A percentile compares a stretch with the other conserved stretches of the same genome.
These are phyloP conservation scores for Kwoniella europaea DNA, from an alignment of 768 basidiomycete genomes.

Conservation along the genomic window DNA sequence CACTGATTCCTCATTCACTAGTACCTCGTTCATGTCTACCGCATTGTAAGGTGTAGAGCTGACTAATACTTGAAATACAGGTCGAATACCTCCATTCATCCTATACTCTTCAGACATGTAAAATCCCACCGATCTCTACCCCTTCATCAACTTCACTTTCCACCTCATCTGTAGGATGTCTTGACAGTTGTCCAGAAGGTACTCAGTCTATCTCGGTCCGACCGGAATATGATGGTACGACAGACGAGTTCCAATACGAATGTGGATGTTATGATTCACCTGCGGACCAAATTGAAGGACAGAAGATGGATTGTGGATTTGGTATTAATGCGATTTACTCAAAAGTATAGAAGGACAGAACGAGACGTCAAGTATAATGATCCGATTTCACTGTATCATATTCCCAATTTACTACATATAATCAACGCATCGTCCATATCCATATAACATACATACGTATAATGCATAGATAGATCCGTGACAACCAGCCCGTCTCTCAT, in stretches of 20 bases:
- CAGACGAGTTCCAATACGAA: constrained; percentile 15
- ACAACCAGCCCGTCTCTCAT: no score
- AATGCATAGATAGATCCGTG: no score
- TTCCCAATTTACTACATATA: no score
- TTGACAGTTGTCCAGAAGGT: neutral
- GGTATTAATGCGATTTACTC: constrained; percentile 12
- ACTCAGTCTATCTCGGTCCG: neutral
- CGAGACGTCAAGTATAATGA: no score
- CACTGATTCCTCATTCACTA: no score
- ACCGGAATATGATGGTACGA: constrained; percentile 8
- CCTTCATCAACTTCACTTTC: neutral
- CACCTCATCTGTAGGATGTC: neutral
- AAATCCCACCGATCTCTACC: constrained; percentile 12
- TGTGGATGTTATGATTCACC: constrained; percentile 14
- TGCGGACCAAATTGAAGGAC: neutral
- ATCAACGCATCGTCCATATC: no score
- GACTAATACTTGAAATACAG: neutral
- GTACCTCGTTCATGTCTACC: no score
- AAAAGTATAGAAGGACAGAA: neutral
- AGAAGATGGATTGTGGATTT: constrained; percentile 19
- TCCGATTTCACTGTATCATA: no score
- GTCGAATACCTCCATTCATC: constrained; percentile 21
- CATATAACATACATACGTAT: no score
- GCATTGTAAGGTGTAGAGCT: no score
- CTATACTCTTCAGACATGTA: constrained; percentile 12